A percentile compares a stretch with the other conserved stretches of the same genome.
These are phyloP conservation scores for Davidsoniella australis DNA, from an alignment of 2,329 filamentous ascomycete genomes.

Conservation along the genomic window DNA sequence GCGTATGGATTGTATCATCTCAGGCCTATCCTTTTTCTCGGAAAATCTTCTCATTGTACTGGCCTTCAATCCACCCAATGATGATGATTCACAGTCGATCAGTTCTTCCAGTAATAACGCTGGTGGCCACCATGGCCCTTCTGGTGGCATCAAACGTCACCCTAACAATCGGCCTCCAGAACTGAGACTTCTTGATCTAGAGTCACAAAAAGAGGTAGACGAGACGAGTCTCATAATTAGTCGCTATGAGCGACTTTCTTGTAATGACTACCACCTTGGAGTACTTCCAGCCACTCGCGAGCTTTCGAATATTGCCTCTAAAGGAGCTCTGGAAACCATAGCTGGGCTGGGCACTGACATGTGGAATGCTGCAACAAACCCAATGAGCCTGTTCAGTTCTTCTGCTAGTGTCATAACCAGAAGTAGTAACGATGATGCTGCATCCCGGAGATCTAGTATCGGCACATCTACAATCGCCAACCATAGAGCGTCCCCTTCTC, in stretches of 20 bases:
- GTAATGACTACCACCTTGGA: conserved; percentile 81
- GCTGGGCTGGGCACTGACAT: conserved; percentile 58
- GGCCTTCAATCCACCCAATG: conserved; percentile 66
- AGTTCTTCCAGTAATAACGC: conserved; percentile 15
- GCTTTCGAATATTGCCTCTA: conserved; percentile 23
- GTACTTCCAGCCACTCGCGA: conserved; percentile 56
- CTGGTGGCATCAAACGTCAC: conserved; percentile 49
- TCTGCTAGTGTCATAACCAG: conserved; percentile 56
- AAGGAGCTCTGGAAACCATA: conserved; percentile 60
- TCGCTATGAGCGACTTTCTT: conserved; percentile 69
- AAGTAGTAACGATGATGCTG: conserved; percentile 39
- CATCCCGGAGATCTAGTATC: conserved; percentile 26
- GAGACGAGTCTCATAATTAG: conserved; percentile 75
- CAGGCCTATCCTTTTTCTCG: conserved; percentile 91
- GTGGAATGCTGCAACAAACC: conserved; percentile 82
- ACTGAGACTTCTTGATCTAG: conserved; percentile 75
- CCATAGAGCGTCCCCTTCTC: conserved; percentile 20
- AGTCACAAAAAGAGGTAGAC: conserved; percentile 71
- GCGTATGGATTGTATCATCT: conserved; percentile 94
- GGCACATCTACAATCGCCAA: conserved; percentile 17
- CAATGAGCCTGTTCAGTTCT: conserved; percentile 73
- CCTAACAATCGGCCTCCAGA: conserved; percentile 75
- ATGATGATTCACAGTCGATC: conserved; percentile 29
- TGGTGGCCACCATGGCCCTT: conserved; percentile 32
- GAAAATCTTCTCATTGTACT: conserved; percentile 79